Conservation (phyloP, 345 rosid species). For the Sapria himalayana region DNA sequence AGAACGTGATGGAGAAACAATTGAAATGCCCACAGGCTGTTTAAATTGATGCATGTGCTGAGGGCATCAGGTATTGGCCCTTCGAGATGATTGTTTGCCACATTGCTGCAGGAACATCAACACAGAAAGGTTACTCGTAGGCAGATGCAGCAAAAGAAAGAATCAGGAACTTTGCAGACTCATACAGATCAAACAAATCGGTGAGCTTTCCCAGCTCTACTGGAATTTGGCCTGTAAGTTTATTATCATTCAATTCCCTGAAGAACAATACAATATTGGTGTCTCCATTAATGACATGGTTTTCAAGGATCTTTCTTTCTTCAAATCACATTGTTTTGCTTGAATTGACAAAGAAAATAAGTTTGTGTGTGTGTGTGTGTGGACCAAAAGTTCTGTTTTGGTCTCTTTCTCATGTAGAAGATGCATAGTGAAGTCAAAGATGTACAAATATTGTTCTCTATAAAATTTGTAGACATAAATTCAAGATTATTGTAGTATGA, state of each 20-base stretch:
- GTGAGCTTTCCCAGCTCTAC: slow-evolving; percentile 93
- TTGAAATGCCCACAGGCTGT: slow-evolving; percentile 46
- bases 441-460: no score
- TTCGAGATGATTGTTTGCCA: slow-evolving; percentile 61
- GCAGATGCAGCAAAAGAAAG: background rate
- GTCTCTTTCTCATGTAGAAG: no score
- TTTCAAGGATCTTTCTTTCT: no score
- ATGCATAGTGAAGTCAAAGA: no score
- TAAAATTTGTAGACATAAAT: no score
- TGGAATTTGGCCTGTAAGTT: slow-evolving; percentile 49
- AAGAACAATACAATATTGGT: slow-evolving; percentile 2
- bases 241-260: slow-evolving; percentile 90
- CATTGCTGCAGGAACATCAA: slow-evolving; percentile 31
- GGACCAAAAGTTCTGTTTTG: no score
- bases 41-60: slow-evolving; percentile 77
- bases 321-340: no score
- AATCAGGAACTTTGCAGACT: slow-evolving; percentile 1
- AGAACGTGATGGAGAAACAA: background rate
- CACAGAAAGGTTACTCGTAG: background rate
- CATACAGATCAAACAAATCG: slow-evolving; percentile 85
- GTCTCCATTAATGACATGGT: no score
- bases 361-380: no score
- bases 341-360: no score
- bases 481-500: no score
- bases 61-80: slow-evolving; percentile 77